Conservation (phyloP, 352 stramenopile species). For the Hyaloperonospora arabidopsidis region DNA sequence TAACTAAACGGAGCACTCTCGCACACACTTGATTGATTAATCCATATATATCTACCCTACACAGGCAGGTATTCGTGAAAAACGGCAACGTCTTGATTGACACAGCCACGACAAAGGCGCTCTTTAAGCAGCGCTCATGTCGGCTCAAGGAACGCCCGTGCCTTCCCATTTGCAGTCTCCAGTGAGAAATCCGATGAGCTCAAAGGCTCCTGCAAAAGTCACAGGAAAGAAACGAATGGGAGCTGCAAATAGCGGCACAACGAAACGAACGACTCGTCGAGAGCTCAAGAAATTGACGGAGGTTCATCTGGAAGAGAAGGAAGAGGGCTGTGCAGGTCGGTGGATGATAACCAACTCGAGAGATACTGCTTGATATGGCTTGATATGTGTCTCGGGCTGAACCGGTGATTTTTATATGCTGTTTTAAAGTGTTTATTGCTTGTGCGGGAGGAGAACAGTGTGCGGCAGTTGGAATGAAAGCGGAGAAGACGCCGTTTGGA, state of each 20-base stretch:
- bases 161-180: constrained; percentile 30
- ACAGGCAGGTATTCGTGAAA: background rate
- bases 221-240: constrained; percentile 36
- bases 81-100: constrained; percentile 1
- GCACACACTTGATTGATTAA: too few relatives aligned
- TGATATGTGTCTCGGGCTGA: too few relatives aligned
- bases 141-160: constrained; percentile 27
- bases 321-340: constrained; percentile 35
- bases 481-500: constrained; percentile 31
- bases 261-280: constrained; percentile 56
- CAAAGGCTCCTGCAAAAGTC: constrained; percentile 37
- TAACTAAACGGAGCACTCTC: too few relatives aligned
- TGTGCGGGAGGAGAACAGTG: background rate
- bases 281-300: constrained; percentile 77
- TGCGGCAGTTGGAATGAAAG: constrained; percentile 14
- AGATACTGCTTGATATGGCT: too few relatives aligned
- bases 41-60: too few relatives aligned
- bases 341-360: background rate
- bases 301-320: constrained; percentile 68
- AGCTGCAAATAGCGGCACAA: constrained; percentile 19
- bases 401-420: background rate
- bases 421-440: background rate
- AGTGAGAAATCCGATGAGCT: constrained; percentile 24
- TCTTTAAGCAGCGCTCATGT: constrained; percentile 17
- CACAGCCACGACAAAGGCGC: background rate